These are phyloP conservation scores for Cladosporium colombiae DNA, from an alignment of 2,329 filamentous ascomycete genomes.

Conservation along the genomic window DNA sequence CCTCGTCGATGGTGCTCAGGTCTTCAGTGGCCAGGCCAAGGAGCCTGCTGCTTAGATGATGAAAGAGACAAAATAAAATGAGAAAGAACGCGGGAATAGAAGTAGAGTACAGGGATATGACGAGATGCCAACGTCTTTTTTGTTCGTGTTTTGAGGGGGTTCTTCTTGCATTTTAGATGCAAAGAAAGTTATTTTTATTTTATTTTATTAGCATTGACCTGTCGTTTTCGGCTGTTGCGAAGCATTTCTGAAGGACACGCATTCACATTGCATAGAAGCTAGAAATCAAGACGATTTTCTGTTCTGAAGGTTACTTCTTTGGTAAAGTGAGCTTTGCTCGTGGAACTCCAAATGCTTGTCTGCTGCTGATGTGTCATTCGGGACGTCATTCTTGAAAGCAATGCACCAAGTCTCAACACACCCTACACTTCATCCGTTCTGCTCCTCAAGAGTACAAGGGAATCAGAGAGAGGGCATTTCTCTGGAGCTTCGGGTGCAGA, in stretches of 20 bases:
- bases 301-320: neutral
- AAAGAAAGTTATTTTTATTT: neutral
- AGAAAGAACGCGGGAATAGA: neutral
- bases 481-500: neutral
- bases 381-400: too few relatives aligned
- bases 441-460: neutral
- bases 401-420: neutral
- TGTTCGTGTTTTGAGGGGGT: neutral
- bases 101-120: neutral
- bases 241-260: neutral
- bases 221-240: neutral
- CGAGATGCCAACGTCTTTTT: neutral
- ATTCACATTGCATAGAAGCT: neutral
- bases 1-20: slow-evolving; percentile 62
- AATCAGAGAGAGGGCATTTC: neutral
- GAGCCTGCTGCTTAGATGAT: neutral
- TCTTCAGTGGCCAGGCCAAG: slow-evolving; percentile 48
- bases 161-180: neutral
- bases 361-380: too few relatives aligned
- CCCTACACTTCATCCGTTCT: neutral
- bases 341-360: too few relatives aligned
- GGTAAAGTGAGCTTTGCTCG: neutral
- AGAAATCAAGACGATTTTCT: neutral
- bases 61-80: neutral
- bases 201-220: neutral